A percentile compares a stretch with the other conserved stretches of the same genome.
These are phyloP conservation scores for Epichloe hybrida DNA, from an alignment of 2,329 filamentous ascomycete genomes.

Conservation along the genomic window DNA sequence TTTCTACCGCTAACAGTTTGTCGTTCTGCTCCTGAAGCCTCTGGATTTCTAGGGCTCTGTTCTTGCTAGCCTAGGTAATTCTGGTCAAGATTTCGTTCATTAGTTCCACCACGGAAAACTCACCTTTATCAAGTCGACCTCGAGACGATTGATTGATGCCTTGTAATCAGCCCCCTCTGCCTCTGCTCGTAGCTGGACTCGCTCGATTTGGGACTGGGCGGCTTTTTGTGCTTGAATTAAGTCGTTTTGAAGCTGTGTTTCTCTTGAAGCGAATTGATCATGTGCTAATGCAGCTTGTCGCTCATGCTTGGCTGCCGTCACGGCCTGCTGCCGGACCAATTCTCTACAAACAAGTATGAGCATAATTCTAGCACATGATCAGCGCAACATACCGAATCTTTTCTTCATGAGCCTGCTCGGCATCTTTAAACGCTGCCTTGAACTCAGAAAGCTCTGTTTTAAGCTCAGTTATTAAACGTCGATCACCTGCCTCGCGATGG, in stretches of 20 bases:
- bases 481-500: conserved; percentile 62
- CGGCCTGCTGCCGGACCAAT: conserved; percentile 14
- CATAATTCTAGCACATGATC: neutral
- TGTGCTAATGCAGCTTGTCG: conserved; percentile 9
- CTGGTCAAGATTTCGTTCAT: neutral
- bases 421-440: conserved; percentile 15
- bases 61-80: conserved; percentile 41
- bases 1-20: conserved; percentile 25
- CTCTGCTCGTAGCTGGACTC: conserved; percentile 35
- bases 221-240: conserved; percentile 33
- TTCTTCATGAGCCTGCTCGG: conserved; percentile 15
- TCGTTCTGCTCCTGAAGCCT: conserved; percentile 29
- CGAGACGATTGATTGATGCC: conserved; percentile 45
- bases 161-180: conserved; percentile 52
- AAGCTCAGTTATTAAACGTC: conserved; percentile 46
- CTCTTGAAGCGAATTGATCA: conserved; percentile 10
- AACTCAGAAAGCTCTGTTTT: conserved; percentile 14
- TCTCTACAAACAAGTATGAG: conserved; percentile 2
- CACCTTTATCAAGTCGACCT: conserved; percentile 50
- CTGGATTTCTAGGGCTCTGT: conserved; percentile 46
- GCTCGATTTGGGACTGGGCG: conserved; percentile 35
- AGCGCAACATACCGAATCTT: conserved; percentile 38
- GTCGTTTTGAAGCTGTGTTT: conserved; percentile 19
- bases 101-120: neutral
- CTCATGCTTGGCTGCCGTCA: conserved; percentile 12